A percentile compares a stretch with the other conserved stretches of the same genome.
These are phyloP conservation scores for Lentinus tigrinus DNA, from an alignment of 768 basidiomycete species.

Conservation along the genomic window DNA sequence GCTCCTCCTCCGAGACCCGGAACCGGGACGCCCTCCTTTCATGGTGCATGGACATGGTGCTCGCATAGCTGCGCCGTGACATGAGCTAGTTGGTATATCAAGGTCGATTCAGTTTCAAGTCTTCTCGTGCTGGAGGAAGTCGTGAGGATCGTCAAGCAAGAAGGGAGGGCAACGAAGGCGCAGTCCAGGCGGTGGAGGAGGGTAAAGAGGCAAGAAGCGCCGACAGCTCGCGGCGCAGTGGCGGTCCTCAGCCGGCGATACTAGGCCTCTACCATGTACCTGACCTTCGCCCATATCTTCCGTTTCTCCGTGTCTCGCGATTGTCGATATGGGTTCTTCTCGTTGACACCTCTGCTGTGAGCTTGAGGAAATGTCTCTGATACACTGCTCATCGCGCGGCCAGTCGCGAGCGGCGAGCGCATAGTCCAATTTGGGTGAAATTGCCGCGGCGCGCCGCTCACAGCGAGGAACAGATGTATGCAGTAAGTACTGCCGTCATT, in stretches of 20 bases:
- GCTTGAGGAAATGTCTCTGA: no score
- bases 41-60: slow-evolving; percentile 62
- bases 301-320: no score
- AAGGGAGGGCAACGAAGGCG: not conserved
- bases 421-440: no score
- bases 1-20: slow-evolving; percentile 79
- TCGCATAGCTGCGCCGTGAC: slow-evolving; percentile 78
- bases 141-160: slow-evolving; percentile 2
- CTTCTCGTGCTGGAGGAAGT: not conserved
- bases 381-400: no score
- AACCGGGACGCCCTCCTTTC: slow-evolving; percentile 74
- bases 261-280: not conserved
- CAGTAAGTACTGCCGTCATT: no score
- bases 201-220: not conserved
- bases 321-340: no score
- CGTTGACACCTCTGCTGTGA: no score
- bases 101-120: not conserved
- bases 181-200: slow-evolving; percentile 7
- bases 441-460: no score
- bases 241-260: not conserved
- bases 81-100: slow-evolving; percentile 31
- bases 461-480: no score
- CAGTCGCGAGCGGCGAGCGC: no score
- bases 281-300: no score
- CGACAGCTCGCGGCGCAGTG: not conserved